Evolutionary conservation across 2,329 filamentous ascomycete species (phyloP), one percentile per base, ranked within the genome.

Genomic region (Aaosphaeria pasadenensis): DNA sequence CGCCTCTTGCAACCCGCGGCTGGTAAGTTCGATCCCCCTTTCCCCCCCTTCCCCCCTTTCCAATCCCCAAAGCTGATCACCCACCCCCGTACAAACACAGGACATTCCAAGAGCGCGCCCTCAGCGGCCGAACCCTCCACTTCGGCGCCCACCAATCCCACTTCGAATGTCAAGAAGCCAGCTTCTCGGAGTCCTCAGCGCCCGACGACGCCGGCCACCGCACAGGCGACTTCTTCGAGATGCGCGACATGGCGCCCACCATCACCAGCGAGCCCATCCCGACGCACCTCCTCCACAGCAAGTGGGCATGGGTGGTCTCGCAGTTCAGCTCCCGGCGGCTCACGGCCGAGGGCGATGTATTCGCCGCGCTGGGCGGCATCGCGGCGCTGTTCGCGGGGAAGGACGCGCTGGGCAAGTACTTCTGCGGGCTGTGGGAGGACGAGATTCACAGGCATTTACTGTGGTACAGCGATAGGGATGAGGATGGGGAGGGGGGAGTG

Each of bases 81-180:
- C 17, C 17, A 24, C 17, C 17, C 2, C 17, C 17, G 17, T 24
- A 24, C 17, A 24, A 24, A 24, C 17, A 24, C 17, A 24, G 17
- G 17, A 47, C 48, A 32, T 50, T 50, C 29, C 48, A 50, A 30
- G 48, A 50, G 24, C 13, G 48, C 4, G 44, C 39, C 13, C 44
- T 50, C 11, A 43, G 42, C 30, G 30, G 38, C 29, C 44, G 48
- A 4, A 32, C 43, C 24, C 13, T 50, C 30, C 48, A 50, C 35
- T 43, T 50, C 39, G 43, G 42, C 7, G 30, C 44, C n/a, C 33
- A 44, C 11, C 7, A 41, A 17, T 39, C 24, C 30, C 40, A 43
- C 35, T 50, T 38, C 38, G 48, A 50, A 42, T 50, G 48, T 30
- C 35, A 43, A 31, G 44, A 50, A 32, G 38, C 44, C 6, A 42